Conservation (phyloP, 2,329 filamentous ascomycete genomes). For the Aspergillus terreus region DNA sequence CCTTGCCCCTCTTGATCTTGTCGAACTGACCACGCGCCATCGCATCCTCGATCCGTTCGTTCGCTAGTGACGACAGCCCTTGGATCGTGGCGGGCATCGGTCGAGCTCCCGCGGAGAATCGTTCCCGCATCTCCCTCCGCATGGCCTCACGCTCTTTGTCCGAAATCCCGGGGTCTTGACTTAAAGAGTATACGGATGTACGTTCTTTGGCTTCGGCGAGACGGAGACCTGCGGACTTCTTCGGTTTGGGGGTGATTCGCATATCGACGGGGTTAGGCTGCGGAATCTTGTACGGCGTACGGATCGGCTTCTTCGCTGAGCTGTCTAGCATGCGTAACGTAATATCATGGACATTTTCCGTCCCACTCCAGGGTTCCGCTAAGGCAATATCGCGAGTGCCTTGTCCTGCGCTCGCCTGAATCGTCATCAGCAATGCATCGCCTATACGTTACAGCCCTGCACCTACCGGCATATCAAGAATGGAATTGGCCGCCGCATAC, state of each 20-base stretch:
- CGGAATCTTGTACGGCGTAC: conserved; percentile 40
- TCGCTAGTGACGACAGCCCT: conserved; percentile 78
- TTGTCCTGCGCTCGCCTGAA: conserved; percentile 57
- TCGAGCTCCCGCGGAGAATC: conserved; percentile 70
- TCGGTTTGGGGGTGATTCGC: conserved; percentile 43
- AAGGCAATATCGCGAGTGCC: conserved; percentile 66
- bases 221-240: conserved; percentile 45
- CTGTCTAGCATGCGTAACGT: conserved; percentile 75
- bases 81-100: conserved; percentile 72
- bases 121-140: conserved; percentile 70
- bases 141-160: conserved; percentile 70
- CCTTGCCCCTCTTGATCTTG: conserved; percentile 75
- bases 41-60: conserved; percentile 89
- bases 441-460: background rate
- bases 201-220: conserved; percentile 58
- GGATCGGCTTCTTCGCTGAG: conserved; percentile 53
- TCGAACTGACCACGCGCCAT: conserved; percentile 88
- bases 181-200: conserved; percentile 52
- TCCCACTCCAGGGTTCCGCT: conserved; percentile 71
- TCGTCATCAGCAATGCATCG: background rate
- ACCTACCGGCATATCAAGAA: conserved; percentile 50
- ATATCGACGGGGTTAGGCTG: conserved; percentile 41
- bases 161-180: conserved; percentile 57
- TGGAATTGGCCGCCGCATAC: conserved; percentile 51
- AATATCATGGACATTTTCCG: conserved; percentile 69